Evolutionary conservation across 345 rosid genomes (phyloP), one percentile per base, ranked within the genome.

Genomic region (Nephelium lappaceum): DNA sequence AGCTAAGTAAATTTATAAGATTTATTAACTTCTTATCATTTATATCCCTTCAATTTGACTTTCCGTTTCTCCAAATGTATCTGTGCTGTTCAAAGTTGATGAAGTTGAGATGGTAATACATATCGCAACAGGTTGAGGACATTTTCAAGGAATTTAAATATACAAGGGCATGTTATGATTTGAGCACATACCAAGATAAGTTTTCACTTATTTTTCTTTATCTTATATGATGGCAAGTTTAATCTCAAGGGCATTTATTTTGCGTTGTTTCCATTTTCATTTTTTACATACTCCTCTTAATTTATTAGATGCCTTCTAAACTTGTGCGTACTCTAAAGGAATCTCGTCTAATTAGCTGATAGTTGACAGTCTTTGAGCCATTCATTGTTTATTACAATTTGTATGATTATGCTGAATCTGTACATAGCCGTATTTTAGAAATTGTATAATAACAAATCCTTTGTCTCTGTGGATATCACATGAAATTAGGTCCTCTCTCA

Each of bases 171-270:
- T 9, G 15, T 21, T 55, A 39, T 49, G 45, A 16, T 53, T 68
- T 5, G 53, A 71, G 67, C 36, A 1, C 76, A 74, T 63, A 43
- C 25, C 57, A 11, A 60, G 77, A 41, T 76, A 84, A 71, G 79
- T 71, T 71, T 8, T 55, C 58, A 18, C 64, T 27, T 47, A 27
- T 19, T 75, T 66, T 31, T 21, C 63, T 65, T 18, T 31, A 21
- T 61, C 65, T 6, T 25, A 65, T 51, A 19, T 65, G 47, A 18
- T n/a, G 4, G 27, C n/a, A 18, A 75, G 64, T 75, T 75, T 0
- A 5, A 31, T 74, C 42, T 5, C 24, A 74, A 24, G 58, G 58
- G 58, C 58, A 53, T 53, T 53, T 53, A 53, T 53, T 53, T 12
- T 49, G 55, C 16, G 5, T 62, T 75, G 27, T 39, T 14, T 21